Percentiles rank a stretch among this genome's conserved stretches.
These are phyloP conservation scores for Onygena corvina DNA, from an alignment of 2,329 filamentous ascomycete genomes.

Conservation along the genomic window DNA sequence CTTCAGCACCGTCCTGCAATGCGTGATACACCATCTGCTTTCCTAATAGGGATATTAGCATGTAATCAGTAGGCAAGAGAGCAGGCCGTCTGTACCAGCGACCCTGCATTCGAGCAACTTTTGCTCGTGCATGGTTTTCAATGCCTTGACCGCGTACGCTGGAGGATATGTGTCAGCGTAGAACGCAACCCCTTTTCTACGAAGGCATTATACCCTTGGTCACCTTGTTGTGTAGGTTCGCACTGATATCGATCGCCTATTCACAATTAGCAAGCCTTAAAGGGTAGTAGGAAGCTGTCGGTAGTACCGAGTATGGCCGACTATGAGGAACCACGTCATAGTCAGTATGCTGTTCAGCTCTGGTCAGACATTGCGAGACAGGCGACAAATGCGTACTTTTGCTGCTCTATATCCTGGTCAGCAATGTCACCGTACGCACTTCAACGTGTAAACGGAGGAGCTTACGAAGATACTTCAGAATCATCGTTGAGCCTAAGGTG, in stretches of 20 bases:
- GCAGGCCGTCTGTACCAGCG: slow-evolving; percentile 32
- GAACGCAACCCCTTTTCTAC: too few species aligned
- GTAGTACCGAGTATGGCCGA: slow-evolving; percentile 44
- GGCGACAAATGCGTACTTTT: slow-evolving; percentile 31
- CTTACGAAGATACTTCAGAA: slow-evolving; percentile 42
- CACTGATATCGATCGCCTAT: slow-evolving; percentile 46
- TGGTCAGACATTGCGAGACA: too few species aligned
- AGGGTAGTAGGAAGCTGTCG: neutral
- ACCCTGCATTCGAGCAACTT: slow-evolving; percentile 47
- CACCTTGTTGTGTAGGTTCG: slow-evolving; percentile 50
- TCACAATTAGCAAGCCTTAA: neutral
- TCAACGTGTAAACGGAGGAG: slow-evolving; percentile 12
- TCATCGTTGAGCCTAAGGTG: slow-evolving; percentile 31
- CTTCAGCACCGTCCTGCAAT: slow-evolving; percentile 40
- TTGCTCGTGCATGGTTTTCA: slow-evolving; percentile 52
- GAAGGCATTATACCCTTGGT: slow-evolving; percentile 38
- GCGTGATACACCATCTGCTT: slow-evolving; percentile 53
- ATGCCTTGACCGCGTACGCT: slow-evolving; percentile 47
- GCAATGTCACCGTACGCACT: neutral
- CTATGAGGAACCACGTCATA: too few species aligned
- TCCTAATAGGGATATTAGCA: slow-evolving; percentile 28
- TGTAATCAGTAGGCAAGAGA: neutral
- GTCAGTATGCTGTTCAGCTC: too few species aligned
- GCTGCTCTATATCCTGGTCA: slow-evolving; percentile 29
- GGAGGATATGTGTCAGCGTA: neutral